Conservation (phyloP, 2,329 filamentous ascomycete species). For the Fusarium sp. region DNA sequence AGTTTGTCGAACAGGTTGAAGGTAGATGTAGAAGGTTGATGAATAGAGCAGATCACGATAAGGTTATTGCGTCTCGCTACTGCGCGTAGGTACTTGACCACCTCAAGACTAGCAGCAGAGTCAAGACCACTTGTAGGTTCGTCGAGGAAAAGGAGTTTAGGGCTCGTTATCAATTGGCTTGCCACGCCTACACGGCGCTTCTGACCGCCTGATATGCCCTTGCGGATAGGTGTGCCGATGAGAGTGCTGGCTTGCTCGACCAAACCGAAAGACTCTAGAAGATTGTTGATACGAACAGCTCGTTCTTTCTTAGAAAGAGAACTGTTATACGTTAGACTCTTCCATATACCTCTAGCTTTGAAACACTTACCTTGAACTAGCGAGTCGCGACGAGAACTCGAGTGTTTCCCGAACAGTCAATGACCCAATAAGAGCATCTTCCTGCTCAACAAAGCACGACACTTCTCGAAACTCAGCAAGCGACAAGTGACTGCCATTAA, state of each 20-base stretch:
- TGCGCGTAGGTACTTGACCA: constrained; percentile 77
- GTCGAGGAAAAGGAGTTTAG: constrained; percentile 84
- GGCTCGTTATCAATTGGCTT: constrained; percentile 82
- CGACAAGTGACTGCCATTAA: constrained; percentile 70
- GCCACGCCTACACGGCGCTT: constrained; percentile 85
- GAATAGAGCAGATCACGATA: constrained; percentile 84
- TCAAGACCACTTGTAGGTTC: constrained; percentile 88
- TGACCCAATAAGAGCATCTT: constrained; percentile 84
- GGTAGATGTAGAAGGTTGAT: constrained; percentile 84
- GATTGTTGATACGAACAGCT: constrained; percentile 70
- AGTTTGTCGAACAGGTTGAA: constrained; percentile 86
- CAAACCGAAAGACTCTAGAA: constrained; percentile 81
- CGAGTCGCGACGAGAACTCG: constrained; percentile 80
- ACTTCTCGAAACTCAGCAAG: constrained; percentile 71
- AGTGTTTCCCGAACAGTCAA: constrained; percentile 85
- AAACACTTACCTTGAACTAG: constrained; percentile 61
- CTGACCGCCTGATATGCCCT: constrained; percentile 87
- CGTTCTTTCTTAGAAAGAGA: constrained; percentile 65
- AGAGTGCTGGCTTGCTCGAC: constrained; percentile 75
- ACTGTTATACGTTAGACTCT: constrained; percentile 36
- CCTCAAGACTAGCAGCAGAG: constrained; percentile 80
- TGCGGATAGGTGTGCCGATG: constrained; percentile 84
- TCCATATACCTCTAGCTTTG: background rate
- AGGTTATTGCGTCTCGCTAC: constrained; percentile 77
- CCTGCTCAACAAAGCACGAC: constrained; percentile 86